Evolutionary conservation across 208 protist genomes (phyloP), one percentile per base, ranked within the genome.

Genomic region (Novymonas esmeraldas): DNA sequence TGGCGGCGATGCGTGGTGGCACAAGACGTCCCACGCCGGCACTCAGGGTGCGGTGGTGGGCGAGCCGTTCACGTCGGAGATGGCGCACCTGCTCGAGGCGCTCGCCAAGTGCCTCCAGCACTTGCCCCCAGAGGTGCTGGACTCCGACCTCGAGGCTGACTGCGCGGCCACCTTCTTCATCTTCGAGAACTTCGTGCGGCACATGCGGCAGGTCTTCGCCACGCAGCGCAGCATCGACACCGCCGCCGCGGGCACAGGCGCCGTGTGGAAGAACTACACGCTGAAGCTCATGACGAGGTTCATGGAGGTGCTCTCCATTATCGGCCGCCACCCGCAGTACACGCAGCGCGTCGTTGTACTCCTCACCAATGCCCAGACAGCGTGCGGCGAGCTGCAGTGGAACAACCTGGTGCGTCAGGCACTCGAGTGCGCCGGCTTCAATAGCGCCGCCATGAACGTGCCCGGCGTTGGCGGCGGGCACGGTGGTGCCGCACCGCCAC

Each of bases 161-260:
- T 94, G 88, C 68, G 86, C 91, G 11, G 84, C 84, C 14, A 94
- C 91, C 16, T 94, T 90, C 62, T 96, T 96, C 64, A 86, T 92
- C 46, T 93, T 94, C 65, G 65, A 78, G 34, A 96, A 96, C 63
- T 92, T 82, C 51, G 76, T 89, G 28, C 81, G 74, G 65, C 91
- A 96, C 70, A 68, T 96, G 74, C 45, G 55, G 13, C 63, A 83
- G 42, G 77, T 93, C 24, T 90, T 96, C 63, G 70, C 81, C 29
- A 75, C 81, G 36, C 86, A 93, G 73, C 81, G 80, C 58, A 56
- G 49, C 54, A 45, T 36, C 48, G 49, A n/a, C 1, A 22, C 46
- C 60, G 22, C 45, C 18, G 34, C 55, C 26, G 29, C 63, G 13
- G 49, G 38, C 38, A 38, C 44, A 5, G 69, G 64, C 45, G 51